phyloP scores from a whole-genome alignment of 2,329 filamentous ascomycete genomes.

The Xylariomycetidae sp. region DNA sequence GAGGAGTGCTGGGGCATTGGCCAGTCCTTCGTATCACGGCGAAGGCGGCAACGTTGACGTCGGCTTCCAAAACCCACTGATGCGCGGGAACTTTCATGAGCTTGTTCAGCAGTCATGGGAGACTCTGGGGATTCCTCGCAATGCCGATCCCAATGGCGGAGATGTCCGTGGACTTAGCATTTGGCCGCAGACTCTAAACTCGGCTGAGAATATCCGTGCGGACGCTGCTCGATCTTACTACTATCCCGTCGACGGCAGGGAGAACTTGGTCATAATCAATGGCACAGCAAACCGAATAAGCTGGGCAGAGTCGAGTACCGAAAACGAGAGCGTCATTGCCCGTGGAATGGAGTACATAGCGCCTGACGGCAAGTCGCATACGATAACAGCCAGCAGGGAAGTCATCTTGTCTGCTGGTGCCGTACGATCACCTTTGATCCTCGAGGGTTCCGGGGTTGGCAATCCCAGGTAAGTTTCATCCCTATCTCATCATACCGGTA shows the following conservation, averaged over 20 bases:
- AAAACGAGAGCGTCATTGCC: slow-evolving; percentile 16
- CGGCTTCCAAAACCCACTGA: slow-evolving; percentile 29
- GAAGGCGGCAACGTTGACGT: slow-evolving; percentile 28
- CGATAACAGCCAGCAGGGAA: slow-evolving; percentile 37
- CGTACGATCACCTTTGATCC: slow-evolving; percentile 44
- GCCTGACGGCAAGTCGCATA: slow-evolving; percentile 27
- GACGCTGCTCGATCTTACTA: slow-evolving; percentile 38
- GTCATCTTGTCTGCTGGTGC: slow-evolving; percentile 43
- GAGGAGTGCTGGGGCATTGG: slow-evolving; percentile 28
- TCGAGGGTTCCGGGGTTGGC: slow-evolving; percentile 49
- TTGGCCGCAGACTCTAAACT: slow-evolving; percentile 35
- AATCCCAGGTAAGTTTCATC: slow-evolving; percentile 22
- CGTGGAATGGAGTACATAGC: slow-evolving; percentile 31
- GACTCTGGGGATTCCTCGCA: slow-evolving; percentile 26
- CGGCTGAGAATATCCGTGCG: slow-evolving; percentile 28
- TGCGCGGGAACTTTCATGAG: slow-evolving; percentile 27
- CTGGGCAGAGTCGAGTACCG: slow-evolving; percentile 17
- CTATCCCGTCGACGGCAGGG: slow-evolving; percentile 29
- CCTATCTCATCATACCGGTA: too few relatives aligned
- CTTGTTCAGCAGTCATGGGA: slow-evolving; percentile 27
- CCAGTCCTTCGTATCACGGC: slow-evolving; percentile 29
- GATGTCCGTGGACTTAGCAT: slow-evolving; percentile 30
- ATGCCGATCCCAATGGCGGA: slow-evolving; percentile 33
- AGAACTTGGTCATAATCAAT: slow-evolving; percentile 33
- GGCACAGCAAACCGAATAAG: slow-evolving; percentile 29